Evolutionary conservation across 2,329 filamentous ascomycete genomes (phyloP), one percentile per base, ranked within the genome.

Genomic region (Leptographium procerum): DNA sequence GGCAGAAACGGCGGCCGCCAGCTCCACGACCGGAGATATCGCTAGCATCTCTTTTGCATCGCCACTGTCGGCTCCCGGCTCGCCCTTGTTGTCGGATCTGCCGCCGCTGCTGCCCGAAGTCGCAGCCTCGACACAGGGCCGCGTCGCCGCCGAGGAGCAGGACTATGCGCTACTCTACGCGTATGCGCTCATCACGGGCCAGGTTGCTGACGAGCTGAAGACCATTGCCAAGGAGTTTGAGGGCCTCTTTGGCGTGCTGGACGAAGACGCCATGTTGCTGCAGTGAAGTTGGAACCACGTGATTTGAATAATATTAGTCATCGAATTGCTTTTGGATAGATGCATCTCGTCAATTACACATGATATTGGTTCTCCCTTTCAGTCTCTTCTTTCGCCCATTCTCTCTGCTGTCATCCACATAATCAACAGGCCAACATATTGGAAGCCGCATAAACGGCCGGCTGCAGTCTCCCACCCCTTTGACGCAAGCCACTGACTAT

Each of bases 151-250:
- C 43, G 85, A 84, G 62, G 88, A 91, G 69, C 82, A 83, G 62
- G 94, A 99, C 68, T 97, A 94, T 69, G 91, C 92, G 62, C 75
- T 97, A 64, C 73, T 97, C 50, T 99, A 97, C 73, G 91, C 92
- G 22, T 99, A 96, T 73, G 89, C 82, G 3, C 73, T 88, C 51
- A 83, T 87, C 53, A 86, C 84, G 9, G 79, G 82, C 50, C 83
- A 86, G 69, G 78, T 88, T 26, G 82, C 83, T 1, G 82, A 83
- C 57, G 84, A 87, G 70, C 71, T 88, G 51, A 77, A 78, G 67
- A 77, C 77, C 48, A 80, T 86, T 28, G 78, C 82, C 64, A 74
- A 69, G 61, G 83, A 86, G 68, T 77, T 88, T 56, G 83, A 86
- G 69, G 74, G 72, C 0, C 64, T 87, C 34, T 87, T 84, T 73